A percentile compares a stretch with the other conserved stretches of the same genome.
Conservation (phyloP, 306 rosid genomes). For the Lathyrus sativus region DNA sequence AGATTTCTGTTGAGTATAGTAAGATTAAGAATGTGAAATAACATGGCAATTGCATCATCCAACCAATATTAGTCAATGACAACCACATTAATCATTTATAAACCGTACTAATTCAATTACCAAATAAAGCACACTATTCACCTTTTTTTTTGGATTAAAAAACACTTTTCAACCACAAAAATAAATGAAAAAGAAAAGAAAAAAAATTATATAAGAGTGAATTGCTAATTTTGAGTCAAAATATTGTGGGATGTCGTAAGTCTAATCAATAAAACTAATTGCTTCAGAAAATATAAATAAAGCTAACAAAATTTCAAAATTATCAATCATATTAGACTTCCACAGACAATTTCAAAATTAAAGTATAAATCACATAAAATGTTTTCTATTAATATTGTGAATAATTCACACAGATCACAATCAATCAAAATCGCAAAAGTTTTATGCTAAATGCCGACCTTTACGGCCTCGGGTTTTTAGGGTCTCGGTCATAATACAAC, state of each 20-base stretch:
- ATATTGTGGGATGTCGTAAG: background rate
- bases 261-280: background rate
- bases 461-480: no score
- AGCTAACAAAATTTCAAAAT: background rate
- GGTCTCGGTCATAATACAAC: no score
- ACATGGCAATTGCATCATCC: slow-evolving; percentile 1
- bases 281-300: background rate
- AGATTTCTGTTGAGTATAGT: slow-evolving; percentile 5
- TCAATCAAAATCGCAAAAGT: no score
- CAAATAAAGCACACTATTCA: background rate
- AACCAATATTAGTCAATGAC: background rate
- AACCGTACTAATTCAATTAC: background rate
- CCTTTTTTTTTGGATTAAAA: no score
- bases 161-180: background rate
- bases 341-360: no score
- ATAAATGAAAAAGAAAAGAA: no score
- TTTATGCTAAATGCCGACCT: no score
- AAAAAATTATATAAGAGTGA: background rate
- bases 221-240: background rate
- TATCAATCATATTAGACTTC: no score
- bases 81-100: background rate
- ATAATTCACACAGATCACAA: no score
- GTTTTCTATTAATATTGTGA: no score
- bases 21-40: background rate
- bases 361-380: no score